Base-by-base conservation (phyloP, 257 asterid genomes). In the Parsonsia alboflavescens region DNA sequence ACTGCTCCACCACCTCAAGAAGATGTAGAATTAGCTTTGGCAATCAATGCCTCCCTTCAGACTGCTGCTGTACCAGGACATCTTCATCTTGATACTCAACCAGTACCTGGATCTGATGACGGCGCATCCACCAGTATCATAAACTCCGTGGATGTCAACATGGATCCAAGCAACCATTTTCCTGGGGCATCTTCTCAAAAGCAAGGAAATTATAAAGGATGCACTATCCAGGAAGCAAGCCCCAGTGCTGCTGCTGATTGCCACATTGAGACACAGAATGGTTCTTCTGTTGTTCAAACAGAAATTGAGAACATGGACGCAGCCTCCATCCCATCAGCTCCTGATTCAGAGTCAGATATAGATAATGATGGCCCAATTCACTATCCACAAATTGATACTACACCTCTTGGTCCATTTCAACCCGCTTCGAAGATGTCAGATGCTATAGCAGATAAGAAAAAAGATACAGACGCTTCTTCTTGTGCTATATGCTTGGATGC, bases 401-500 rank as follows among this genome's bases (percentile, higher is more conserved):
- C 82, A 82, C 82, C 89, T 22, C 71, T 88, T 67, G 92, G 83
- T 59, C n/a, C 80, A 33, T 58, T 87, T 49, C 64, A 87, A 22
- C 79, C 81, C 7, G 8, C 77, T 46, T 73, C 70, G 21, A 76
- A 68, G 68, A 73, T 44, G 41, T 21, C 76, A 50, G 61, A 78
- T 68, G 72, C 77, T 57, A 54, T 36, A 30, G 65, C 49, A 53
- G 77, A 59, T 1, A 85, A 61, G 46, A 84, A 73, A 70, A 49
- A 42, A 70, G 85, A 87, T 42, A 54, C 21, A 22, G 80, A 72
- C 21, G 71, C 76, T 65, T 77, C 96, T 19, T 88, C 85, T 64
- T 93, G 98, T 78, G 83, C 89, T 6, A 87, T 91, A 79, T 93
- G 98, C 77, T 82, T 93, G 68, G 97, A 93, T 68, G 89, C 92